Evolutionary conservation across 108 stramenopile species (phyloP).

Genomic region (Nitzschia palea): DNA sequence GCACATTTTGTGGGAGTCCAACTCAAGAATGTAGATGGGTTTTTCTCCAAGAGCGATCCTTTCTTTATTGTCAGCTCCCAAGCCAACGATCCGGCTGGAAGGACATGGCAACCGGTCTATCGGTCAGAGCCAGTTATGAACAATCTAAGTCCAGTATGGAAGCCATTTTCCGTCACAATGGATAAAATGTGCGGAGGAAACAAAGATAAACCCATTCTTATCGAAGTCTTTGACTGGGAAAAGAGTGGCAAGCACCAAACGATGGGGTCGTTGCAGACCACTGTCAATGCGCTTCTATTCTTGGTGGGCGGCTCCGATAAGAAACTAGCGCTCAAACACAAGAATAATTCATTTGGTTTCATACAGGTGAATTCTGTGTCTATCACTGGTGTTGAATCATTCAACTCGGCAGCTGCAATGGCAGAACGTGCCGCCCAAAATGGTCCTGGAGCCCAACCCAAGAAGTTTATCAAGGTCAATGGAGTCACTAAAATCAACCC

Average conservation of each 20-base stretch:
- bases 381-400: not conserved
- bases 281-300: constrained; percentile 40
- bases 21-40: constrained; percentile 80
- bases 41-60: constrained; percentile 75
- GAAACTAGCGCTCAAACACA: constrained; percentile 10
- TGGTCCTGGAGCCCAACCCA: constrained; percentile 8
- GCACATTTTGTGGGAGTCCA: constrained; percentile 48
- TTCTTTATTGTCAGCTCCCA: constrained; percentile 61
- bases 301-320: not conserved
- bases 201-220: constrained; percentile 41
- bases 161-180: constrained; percentile 44
- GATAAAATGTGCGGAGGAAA: constrained; percentile 59
- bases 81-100: constrained; percentile 46
- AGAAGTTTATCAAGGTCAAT: constrained; percentile 42
- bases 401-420: not conserved
- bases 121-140: constrained; percentile 50
- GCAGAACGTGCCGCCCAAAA: not conserved
- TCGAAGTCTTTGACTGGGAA: constrained; percentile 71
- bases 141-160: constrained; percentile 72
- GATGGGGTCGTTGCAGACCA: constrained; percentile 78
- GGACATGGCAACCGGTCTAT: constrained; percentile 61
- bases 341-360: constrained; percentile 10
- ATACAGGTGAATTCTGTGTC: constrained; percentile 9
- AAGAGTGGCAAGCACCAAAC: constrained; percentile 62
- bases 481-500: constrained; percentile 53